Evolutionary conservation across 495 filamentous ascomycete genomes (phyloP), one percentile per base, ranked within the genome.

Genomic region (Lindgomyces ingoldianus): DNA sequence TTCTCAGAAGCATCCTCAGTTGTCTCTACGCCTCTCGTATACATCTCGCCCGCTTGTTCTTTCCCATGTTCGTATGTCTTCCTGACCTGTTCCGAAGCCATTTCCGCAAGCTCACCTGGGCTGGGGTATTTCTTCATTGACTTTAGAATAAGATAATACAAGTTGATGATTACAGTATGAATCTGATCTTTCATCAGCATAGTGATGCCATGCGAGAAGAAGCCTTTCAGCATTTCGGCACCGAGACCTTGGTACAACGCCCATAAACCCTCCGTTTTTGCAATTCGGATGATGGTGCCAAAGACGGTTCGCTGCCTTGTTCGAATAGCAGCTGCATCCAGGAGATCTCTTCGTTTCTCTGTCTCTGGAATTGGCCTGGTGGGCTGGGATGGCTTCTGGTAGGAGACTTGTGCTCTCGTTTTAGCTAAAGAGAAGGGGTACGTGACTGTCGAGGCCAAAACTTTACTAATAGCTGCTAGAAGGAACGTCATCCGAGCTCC

Each of bases 371-470:
- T 68, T 6, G 61, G 30, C 22, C 39, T 63, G 27, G 45, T 24
- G 18, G 25, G 3, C 33, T 64, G 25, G 1, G 61, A 46, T 11
- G 67, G 64, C 22, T 58, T 57, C 29, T 66, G 61, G 16, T 55
- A 68, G 11, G 65, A 58, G 1, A 70, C 81, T 74, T 95, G 90
- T 0, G 89, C 79, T 47, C 92, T 78, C 0, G 89, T 85, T 74
- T 92, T 91, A 21, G 91, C 92, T 21, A 91, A 84, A 14, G 88
- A 87, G 74, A 96, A 87, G 0, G 93, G 93, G 74, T 96, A 96
- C 4, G 90, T 96, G 59, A 94, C 78, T 0, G 85, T 81, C 1
- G 85, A 91, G 0, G 93, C 93, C 8, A 88, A 77, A 4, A 86
- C 87, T 71, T 96, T 96, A 72, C 88, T 90, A 14, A 89, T 56